Evolutionary conservation across 2,329 filamentous ascomycete genomes (phyloP).

Genomic region (Xylaria multiplex): DNA sequence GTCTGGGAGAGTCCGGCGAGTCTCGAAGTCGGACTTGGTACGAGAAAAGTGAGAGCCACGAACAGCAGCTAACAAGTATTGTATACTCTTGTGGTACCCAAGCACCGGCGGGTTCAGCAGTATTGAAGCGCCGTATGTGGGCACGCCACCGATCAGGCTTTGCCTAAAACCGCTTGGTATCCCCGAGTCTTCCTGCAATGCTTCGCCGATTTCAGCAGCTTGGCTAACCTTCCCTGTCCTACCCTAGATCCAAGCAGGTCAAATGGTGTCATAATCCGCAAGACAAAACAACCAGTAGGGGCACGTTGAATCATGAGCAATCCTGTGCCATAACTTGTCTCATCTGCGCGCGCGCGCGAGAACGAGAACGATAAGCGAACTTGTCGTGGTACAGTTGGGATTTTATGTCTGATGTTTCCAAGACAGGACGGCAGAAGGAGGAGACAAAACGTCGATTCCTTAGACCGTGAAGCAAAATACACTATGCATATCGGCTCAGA

Average conservation of each 20-base stretch:
- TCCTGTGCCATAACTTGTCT: slow-evolving; percentile 3
- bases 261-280: slow-evolving; percentile 26
- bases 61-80: slow-evolving; percentile 17
- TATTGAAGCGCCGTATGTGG: slow-evolving; percentile 11
- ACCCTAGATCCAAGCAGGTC: slow-evolving; percentile 14
- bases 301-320: slow-evolving; percentile 19
- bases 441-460: slow-evolving; percentile 10
- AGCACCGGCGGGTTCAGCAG: neutral
- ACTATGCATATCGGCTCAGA: slow-evolving; percentile 10
- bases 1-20: neutral
- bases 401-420: neutral
- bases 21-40: slow-evolving; percentile 7
- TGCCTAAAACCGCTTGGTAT: slow-evolving; percentile 26
- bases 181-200: slow-evolving; percentile 28
- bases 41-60: neutral
- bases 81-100: slow-evolving; percentile 17
- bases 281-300: slow-evolving; percentile 25
- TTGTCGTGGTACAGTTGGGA: no score
- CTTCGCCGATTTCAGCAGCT: slow-evolving; percentile 38
- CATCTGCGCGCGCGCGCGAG: neutral
- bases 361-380: slow-evolving; percentile 1
- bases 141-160: slow-evolving; percentile 15
- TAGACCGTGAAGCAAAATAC: slow-evolving; percentile 3
- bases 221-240: slow-evolving; percentile 33
- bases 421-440: neutral